These are phyloP conservation scores for Dioscorea zingiberensis DNA, from an alignment of 106 monocot species.

Conservation along the genomic window DNA sequence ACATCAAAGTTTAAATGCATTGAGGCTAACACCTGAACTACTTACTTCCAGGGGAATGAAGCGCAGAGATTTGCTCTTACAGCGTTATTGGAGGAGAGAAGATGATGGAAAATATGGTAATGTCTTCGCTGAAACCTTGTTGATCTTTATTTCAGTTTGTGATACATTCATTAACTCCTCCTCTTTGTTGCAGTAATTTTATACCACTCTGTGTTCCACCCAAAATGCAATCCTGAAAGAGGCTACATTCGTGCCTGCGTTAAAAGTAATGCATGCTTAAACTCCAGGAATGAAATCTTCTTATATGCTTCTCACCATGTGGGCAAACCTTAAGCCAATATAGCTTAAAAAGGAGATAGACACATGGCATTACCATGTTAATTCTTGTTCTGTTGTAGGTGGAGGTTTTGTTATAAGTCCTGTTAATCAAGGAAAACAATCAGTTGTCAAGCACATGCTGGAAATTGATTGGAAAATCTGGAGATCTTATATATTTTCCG, in stretches of 20 bases:
- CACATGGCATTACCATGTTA: not conserved
- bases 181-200: constrained; percentile 60
- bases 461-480: constrained; percentile 97
- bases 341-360: not conserved
- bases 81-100: constrained; percentile 91
- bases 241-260: constrained; percentile 85
- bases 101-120: constrained; percentile 99
- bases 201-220: constrained; percentile 85
- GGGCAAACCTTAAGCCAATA: too few relatives aligned
- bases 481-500: constrained; percentile 73
- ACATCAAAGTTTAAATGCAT: too few relatives aligned
- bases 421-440: constrained; percentile 83
- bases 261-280: constrained; percentile 99
- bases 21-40: too few relatives aligned
- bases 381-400: constrained; percentile 37
- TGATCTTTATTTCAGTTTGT: not conserved
- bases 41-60: constrained; percentile 78
- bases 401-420: constrained; percentile 98
- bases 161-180: constrained; percentile 2
- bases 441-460: constrained; percentile 97
- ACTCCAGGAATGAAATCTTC: not conserved
- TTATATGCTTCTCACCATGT: too few relatives aligned
- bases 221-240: constrained; percentile 53
- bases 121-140: constrained; percentile 1
- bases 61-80: constrained; percentile 76